These are phyloP conservation scores for Aspergillus pseudonomiae DNA, from an alignment of 2,329 filamentous ascomycete species.

Conservation along the genomic window DNA sequence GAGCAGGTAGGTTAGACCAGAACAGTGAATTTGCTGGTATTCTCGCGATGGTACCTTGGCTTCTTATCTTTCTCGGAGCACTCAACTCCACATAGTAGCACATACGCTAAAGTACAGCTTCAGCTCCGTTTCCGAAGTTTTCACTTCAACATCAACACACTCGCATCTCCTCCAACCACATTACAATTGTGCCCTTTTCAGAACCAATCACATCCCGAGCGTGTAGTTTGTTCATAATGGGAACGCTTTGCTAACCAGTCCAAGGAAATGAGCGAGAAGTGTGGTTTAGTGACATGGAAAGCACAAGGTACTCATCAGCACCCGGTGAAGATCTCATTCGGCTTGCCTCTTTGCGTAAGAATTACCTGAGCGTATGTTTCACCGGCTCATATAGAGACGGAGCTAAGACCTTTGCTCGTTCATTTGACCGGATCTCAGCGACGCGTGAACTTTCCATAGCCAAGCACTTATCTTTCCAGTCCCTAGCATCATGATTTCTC, in stretches of 20 bases:
- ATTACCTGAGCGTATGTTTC: background rate
- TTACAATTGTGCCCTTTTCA: background rate
- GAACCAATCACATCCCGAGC: background rate
- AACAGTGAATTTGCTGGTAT: background rate
- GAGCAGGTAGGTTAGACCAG: background rate
- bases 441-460: background rate
- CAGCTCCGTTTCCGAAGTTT: background rate
- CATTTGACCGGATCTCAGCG: background rate
- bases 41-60: background rate
- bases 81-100: background rate
- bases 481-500: background rate
- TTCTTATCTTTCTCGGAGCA: background rate
- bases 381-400: background rate
- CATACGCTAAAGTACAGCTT: background rate
- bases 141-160: background rate
- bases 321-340: background rate
- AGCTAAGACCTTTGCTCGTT: background rate
- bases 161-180: background rate
- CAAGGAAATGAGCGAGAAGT: no score
- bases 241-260: no score
- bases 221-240: background rate
- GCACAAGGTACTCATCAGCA: background rate
- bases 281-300: no score
- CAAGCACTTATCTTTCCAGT: background rate
- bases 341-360: background rate